Conservation (phyloP, 331 rosid species). For the Saraca asoca region DNA sequence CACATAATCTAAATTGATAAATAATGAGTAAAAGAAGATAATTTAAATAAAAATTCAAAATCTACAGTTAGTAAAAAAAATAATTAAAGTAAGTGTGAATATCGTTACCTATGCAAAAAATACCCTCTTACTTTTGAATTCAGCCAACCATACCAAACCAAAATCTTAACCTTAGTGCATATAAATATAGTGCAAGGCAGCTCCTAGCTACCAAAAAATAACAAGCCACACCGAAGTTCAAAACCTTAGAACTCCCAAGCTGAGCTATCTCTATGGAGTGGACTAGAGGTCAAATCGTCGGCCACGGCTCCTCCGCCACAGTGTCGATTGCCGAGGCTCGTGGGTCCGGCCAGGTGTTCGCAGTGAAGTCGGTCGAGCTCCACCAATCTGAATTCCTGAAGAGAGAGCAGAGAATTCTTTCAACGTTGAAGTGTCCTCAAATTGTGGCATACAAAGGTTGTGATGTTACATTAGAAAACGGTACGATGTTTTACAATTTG, state of each 20-base stretch:
- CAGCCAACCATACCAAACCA: constrained; percentile 42
- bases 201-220: constrained; percentile 19
- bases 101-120: too few relatives aligned
- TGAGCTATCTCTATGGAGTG: constrained; percentile 56
- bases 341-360: constrained; percentile 45
- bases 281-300: constrained; percentile 65
- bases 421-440: constrained; percentile 50
- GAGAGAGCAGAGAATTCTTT: constrained; percentile 60
- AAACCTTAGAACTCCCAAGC: not conserved
- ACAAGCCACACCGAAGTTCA: not conserved
- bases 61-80: too few relatives aligned
- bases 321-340: constrained; percentile 51
- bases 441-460: constrained; percentile 62
- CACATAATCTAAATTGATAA: too few relatives aligned
- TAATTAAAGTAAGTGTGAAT: too few relatives aligned
- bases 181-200: not conserved
- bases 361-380: constrained; percentile 65
- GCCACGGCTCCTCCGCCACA: constrained; percentile 80
- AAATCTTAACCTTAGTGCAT: constrained; percentile 10
- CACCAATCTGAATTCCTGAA: constrained; percentile 50
- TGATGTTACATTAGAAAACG: constrained; percentile 60
- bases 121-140: constrained; percentile 27
- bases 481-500: constrained; percentile 52
- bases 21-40: too few relatives aligned
- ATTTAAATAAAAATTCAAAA: too few relatives aligned